These are phyloP conservation scores for Corylus heterophylla DNA, from an alignment of 306 rosid genomes.

Conservation along the genomic window DNA sequence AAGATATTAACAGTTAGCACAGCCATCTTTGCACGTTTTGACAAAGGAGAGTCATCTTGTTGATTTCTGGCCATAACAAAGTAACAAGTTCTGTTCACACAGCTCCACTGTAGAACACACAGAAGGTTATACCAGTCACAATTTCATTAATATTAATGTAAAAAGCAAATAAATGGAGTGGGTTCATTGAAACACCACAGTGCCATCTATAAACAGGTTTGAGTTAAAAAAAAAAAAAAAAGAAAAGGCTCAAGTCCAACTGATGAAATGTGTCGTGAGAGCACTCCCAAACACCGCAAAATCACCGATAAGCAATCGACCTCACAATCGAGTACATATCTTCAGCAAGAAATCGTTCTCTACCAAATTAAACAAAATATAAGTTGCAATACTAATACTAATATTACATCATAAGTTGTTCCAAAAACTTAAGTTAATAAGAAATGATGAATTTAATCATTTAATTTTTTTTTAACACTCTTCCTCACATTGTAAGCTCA, in stretches of 20 bases:
- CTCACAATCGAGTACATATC: not conserved
- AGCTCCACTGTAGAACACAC: not conserved
- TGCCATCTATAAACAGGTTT: not conserved
- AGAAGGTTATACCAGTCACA: not conserved
- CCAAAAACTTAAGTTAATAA: too few species aligned
- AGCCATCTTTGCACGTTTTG: not conserved
- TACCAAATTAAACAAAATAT: not conserved
- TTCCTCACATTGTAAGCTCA: too few species aligned
- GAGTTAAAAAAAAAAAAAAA: not conserved
- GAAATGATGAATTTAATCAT: too few species aligned
- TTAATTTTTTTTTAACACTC: too few species aligned
- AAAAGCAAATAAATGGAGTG: not conserved
- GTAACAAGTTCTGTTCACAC: not conserved
- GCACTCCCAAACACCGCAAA: conserved; percentile 7
- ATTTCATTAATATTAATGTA: not conserved
- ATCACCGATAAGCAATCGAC: not conserved
- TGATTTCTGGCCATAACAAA: not conserved
- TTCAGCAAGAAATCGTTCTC: not conserved
- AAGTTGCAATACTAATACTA: not conserved
- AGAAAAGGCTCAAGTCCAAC: not conserved
- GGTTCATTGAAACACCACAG: not conserved
- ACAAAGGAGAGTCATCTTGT: not conserved
- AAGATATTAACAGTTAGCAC: not conserved
- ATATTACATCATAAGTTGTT: too few species aligned
- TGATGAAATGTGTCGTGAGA: not conserved